Conservation (phyloP, 2,329 filamentous ascomycete genomes). For the Ceratocystis papillata region DNA sequence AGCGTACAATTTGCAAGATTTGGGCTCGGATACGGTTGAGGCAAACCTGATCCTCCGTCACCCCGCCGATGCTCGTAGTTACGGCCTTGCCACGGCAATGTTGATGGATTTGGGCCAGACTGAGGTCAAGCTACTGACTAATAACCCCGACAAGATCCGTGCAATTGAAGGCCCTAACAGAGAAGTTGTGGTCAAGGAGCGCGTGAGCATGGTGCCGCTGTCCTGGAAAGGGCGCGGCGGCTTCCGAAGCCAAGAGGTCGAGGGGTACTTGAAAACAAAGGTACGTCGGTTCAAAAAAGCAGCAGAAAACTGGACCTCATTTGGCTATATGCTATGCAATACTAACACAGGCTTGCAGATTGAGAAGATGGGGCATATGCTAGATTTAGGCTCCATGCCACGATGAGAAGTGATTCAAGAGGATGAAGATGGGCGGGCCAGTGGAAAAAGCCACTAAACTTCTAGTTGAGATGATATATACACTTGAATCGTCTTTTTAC, state of each 20-base stretch:
- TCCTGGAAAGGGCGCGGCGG: conserved; percentile 83
- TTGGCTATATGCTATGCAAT: background rate
- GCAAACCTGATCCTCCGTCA: conserved; percentile 85
- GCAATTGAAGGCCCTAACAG: conserved; percentile 86
- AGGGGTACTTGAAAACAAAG: conserved; percentile 92
- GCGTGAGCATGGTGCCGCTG: conserved; percentile 89
- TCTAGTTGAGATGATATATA: background rate
- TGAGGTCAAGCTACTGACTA: conserved; percentile 76
- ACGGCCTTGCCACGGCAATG: conserved; percentile 94
- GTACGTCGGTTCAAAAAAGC: conserved; percentile 39
- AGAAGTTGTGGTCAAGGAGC: conserved; percentile 76
- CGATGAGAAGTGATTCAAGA: background rate
- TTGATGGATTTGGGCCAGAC: conserved; percentile 70
- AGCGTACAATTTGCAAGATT: conserved; percentile 93
- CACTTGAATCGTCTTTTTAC: background rate
- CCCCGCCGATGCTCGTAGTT: conserved; percentile 87
- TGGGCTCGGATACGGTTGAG: conserved; percentile 95
- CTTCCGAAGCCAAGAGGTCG: conserved; percentile 77
- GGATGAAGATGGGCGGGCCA: background rate
- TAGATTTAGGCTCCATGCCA: conserved; percentile 41
- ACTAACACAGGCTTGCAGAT: conserved; percentile 44
- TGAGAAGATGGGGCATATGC: conserved; percentile 77
- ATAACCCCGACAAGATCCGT: conserved; percentile 93
- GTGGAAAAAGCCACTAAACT: background rate
- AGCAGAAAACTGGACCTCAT: background rate